Evolutionary conservation across 1,284 basidiomycete species (phyloP).

Genomic region (Ceratobasidium sp.): DNA sequence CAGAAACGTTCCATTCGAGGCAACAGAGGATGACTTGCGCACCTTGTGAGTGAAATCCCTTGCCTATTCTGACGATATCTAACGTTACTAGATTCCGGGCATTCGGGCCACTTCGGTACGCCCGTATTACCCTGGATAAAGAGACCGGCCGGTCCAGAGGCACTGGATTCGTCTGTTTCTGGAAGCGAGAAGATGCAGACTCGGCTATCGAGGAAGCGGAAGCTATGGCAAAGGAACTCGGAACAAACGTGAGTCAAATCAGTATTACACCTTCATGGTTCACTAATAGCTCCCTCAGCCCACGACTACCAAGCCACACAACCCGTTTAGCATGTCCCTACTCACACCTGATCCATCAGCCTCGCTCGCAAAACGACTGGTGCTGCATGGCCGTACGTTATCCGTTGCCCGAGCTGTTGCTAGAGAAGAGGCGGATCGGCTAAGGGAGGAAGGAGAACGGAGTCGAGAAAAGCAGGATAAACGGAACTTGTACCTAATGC

Average conservation of each 20-base stretch:
- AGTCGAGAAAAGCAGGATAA: slow-evolving; percentile 93
- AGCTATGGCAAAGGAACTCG: slow-evolving; percentile 70
- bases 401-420: slow-evolving; percentile 93
- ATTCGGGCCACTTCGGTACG: slow-evolving; percentile 95
- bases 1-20: slow-evolving; percentile 93
- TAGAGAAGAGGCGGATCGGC: slow-evolving; percentile 84
- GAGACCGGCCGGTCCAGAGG: slow-evolving; percentile 89
- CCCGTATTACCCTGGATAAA: slow-evolving; percentile 89
- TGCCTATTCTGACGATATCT: background rate
- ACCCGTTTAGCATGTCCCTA: slow-evolving; percentile 88
- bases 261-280: background rate
- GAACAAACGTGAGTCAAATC: slow-evolving; percentile 12
- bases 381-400: slow-evolving; percentile 92
- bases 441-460: slow-evolving; percentile 89
- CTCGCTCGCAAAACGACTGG: slow-evolving; percentile 83
- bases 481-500: slow-evolving; percentile 94
- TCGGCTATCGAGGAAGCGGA: slow-evolving; percentile 87
- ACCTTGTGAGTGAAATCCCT: slow-evolving; percentile 69
- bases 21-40: slow-evolving; percentile 91
- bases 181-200: slow-evolving; percentile 93
- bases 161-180: slow-evolving; percentile 98
- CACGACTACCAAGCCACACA: slow-evolving; percentile 63
- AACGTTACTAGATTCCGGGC: slow-evolving; percentile 77
- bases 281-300: slow-evolving; percentile 55
- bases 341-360: slow-evolving; percentile 96